These are phyloP conservation scores for Erodium moschatum DNA, from an alignment of 441 rosid genomes.

Conservation along the genomic window DNA sequence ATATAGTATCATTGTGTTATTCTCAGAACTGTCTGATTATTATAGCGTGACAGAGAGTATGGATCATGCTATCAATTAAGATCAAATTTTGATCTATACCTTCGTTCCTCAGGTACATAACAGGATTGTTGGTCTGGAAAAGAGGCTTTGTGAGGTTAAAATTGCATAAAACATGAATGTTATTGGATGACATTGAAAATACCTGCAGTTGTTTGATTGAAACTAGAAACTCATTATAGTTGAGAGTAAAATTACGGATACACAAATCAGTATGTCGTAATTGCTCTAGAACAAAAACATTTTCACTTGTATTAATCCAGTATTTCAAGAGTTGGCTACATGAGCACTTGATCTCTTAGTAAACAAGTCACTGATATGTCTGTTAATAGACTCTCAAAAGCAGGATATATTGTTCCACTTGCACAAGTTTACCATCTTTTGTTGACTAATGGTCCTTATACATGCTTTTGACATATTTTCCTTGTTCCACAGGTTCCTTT, in stretches of 20 bases:
- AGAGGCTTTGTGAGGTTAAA: background rate
- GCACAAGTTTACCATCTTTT: constrained; percentile 2
- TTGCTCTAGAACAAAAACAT: background rate
- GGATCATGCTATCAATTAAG: background rate
- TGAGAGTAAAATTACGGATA: background rate
- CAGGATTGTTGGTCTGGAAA: background rate
- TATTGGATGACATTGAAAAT: background rate
- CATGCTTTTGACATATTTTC: constrained; percentile 13
- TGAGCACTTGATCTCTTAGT: background rate
- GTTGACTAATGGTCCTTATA: constrained; percentile 10
- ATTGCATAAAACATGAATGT: background rate
- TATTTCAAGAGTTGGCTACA: background rate
- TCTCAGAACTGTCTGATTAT: background rate
- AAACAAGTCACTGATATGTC: background rate
- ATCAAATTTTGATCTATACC: background rate
- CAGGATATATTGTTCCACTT: constrained; percentile 2
- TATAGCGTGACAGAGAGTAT: background rate
- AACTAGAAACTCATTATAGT: background rate
- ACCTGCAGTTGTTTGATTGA: background rate
- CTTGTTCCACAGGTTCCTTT: constrained; percentile 31
- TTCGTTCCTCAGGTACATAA: background rate
- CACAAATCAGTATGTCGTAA: background rate
- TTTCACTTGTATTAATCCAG: background rate
- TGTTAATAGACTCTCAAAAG: background rate
- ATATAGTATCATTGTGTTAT: background rate